Percentiles rank a stretch among this genome's conserved stretches.
phyloP scores from a whole-genome alignment of 2,329 filamentous ascomycete species.

The Lecanosticta acicola region DNA sequence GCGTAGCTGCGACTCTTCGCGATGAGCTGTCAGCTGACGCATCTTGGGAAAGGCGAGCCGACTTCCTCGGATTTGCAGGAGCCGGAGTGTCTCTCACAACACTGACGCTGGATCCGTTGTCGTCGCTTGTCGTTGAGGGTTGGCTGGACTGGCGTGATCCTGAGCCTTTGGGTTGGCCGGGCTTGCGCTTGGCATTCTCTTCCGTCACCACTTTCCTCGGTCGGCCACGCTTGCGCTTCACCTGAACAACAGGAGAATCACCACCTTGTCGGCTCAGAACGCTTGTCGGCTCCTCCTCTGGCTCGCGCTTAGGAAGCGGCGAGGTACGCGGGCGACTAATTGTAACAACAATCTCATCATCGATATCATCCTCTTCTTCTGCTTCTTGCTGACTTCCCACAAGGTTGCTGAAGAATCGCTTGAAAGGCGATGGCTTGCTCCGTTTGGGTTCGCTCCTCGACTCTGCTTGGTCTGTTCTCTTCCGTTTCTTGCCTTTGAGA shows the following conservation, averaged over 20 bases:
- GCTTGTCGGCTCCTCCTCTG: not conserved
- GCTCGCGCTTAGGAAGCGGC: not conserved
- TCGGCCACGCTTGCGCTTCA: conserved; percentile 26
- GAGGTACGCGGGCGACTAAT: conserved; percentile 16
- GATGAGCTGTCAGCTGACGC: conserved; percentile 1
- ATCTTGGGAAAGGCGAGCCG: conserved; percentile 3
- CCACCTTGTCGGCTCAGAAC: conserved; percentile 3
- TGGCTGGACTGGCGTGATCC: conserved; percentile 16
- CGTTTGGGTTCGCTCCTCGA: conserved; percentile 18
- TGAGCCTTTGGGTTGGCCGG: conserved; percentile 24
- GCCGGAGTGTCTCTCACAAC: conserved; percentile 20
- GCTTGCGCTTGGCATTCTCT: conserved; percentile 28
- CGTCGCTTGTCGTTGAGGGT: conserved; percentile 10
- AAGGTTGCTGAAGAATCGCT: conserved; percentile 24
- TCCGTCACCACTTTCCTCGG: conserved; percentile 26
- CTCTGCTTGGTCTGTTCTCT: not conserved
- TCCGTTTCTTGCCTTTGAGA: conserved; percentile 1
- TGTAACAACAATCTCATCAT: conserved; percentile 39
- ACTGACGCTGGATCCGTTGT: conserved; percentile 2
- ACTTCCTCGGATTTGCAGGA: conserved; percentile 22
- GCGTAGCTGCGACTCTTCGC: not conserved
- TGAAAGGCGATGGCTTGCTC: conserved; percentile 27
- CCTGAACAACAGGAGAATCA: not conserved
- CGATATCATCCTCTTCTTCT: conserved; percentile 32
- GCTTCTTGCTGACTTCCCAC: conserved; percentile 21